Conservation (phyloP, 495 filamentous ascomycete genomes). For the Xylaria scruposa region DNA sequence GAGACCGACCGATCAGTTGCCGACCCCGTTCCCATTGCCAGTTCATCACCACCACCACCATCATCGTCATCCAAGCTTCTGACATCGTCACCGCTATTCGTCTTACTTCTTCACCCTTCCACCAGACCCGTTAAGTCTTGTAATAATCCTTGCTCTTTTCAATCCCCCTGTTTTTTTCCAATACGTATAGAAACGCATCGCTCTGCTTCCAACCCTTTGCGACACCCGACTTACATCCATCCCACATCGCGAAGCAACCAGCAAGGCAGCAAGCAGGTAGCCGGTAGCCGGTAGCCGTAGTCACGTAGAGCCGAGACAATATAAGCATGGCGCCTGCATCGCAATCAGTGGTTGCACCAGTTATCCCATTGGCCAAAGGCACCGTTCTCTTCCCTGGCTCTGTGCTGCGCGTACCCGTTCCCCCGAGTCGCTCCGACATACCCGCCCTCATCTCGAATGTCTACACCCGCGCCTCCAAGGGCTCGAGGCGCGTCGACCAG, state of each 20-base stretch:
- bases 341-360: constrained; percentile 61
- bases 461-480: constrained; percentile 69
- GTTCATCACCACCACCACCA: constrained; percentile 6
- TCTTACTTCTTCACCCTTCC: constrained; percentile 15
- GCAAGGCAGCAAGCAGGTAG: neutral
- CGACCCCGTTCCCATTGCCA: neutral
- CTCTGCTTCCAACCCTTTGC: neutral
- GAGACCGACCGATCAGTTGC: neutral
- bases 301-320: neutral
- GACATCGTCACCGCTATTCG: constrained; percentile 15
- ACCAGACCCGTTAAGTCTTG: neutral
- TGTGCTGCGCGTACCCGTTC: constrained; percentile 75
- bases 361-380: constrained; percentile 77
- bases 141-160: constrained; percentile 7
- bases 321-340: constrained; percentile 43
- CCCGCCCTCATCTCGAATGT: constrained; percentile 79
- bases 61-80: constrained; percentile 10
- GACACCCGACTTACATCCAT: neutral
- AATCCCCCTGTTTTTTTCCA: neutral
- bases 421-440: constrained; percentile 78
- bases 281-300: neutral
- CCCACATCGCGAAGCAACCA: neutral
- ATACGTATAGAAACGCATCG: constrained; percentile 21
- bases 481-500: constrained; percentile 65
- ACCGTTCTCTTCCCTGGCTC: constrained; percentile 82